These are phyloP conservation scores for Fusarium buxicola DNA, from an alignment of 2,329 filamentous ascomycete genomes.

Conservation along the genomic window DNA sequence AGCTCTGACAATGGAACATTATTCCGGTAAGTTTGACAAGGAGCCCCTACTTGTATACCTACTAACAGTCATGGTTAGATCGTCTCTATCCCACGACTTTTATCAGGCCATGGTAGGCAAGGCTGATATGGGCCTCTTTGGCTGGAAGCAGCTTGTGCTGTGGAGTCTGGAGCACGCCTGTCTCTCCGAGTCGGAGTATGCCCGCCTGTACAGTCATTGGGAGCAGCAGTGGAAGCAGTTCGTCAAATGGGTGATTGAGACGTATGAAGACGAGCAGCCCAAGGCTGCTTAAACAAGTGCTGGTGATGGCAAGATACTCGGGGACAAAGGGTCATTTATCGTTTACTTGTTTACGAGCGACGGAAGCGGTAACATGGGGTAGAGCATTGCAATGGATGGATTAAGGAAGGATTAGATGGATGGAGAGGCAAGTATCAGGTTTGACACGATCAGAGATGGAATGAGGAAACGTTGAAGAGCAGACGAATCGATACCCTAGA, in stretches of 20 bases:
- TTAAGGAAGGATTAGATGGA: background rate
- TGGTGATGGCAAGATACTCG: background rate
- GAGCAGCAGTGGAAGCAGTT: constrained; percentile 68
- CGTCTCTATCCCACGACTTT: constrained; percentile 79
- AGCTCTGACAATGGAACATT: constrained; percentile 81
- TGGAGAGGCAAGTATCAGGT: background rate
- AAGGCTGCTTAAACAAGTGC: constrained; percentile 7
- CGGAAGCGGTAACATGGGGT: background rate
- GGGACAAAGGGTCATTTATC: background rate
- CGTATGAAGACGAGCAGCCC: constrained; percentile 47
- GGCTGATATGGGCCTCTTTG: constrained; percentile 72
- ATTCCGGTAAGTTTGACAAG: constrained; percentile 66
- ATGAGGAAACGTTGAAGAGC: background rate
- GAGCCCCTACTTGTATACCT: background rate
- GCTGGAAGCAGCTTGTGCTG: constrained; percentile 75
- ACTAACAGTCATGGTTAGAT: constrained; percentile 57
- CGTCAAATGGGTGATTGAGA: constrained; percentile 62
- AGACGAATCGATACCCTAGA: constrained; percentile 16
- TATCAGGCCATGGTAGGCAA: constrained; percentile 80
- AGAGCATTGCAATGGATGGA: background rate
- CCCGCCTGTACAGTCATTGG: constrained; percentile 58
- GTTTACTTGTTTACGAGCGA: background rate
- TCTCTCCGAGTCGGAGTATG: constrained; percentile 57
- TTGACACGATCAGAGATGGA: background rate
- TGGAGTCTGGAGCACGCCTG: constrained; percentile 74